Conservation (phyloP, 169 alveolate species). For the Cryptosporidium meleagridis region DNA sequence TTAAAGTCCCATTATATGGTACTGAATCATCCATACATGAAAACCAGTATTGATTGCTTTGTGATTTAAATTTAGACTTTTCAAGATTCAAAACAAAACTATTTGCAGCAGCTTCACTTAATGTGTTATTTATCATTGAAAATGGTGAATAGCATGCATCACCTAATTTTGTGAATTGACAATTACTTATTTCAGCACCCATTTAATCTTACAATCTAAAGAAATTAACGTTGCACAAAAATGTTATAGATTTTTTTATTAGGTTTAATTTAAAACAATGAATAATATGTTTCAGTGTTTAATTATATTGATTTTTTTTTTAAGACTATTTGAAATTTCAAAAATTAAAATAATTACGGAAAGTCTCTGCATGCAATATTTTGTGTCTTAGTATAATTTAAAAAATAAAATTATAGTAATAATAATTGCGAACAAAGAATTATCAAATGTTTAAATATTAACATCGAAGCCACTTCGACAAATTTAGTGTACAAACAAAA, state of each 20-base stretch:
- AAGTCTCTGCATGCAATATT: slow-evolving; percentile 61
- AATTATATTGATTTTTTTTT: background rate
- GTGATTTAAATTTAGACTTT: background rate
- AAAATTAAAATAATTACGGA: background rate
- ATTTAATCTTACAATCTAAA: background rate
- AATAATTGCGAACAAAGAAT: background rate
- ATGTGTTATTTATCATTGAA: background rate
- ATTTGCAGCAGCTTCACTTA: background rate
- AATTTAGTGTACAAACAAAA: background rate
- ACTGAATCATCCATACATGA: slow-evolving; percentile 16
- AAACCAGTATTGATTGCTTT: background rate
- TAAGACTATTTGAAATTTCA: background rate
- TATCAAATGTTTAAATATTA: background rate
- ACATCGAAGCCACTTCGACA: background rate
- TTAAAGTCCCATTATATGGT: slow-evolving; percentile 11
- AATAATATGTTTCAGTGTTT: background rate
- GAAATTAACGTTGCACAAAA: background rate
- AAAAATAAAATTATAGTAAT: background rate
- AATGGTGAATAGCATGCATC: slow-evolving; percentile 25
- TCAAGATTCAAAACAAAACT: slow-evolving; percentile 28
- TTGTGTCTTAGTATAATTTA: background rate
- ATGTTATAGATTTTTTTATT: background rate
- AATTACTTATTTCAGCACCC: slow-evolving; percentile 33
- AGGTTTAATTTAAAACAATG: background rate
- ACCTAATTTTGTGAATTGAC: slow-evolving; percentile 3